Percentiles rank a stretch among this genome's conserved stretches.
Conservation (phyloP, 2,329 filamentous ascomycete species). For the Cadophora malorum region DNA sequence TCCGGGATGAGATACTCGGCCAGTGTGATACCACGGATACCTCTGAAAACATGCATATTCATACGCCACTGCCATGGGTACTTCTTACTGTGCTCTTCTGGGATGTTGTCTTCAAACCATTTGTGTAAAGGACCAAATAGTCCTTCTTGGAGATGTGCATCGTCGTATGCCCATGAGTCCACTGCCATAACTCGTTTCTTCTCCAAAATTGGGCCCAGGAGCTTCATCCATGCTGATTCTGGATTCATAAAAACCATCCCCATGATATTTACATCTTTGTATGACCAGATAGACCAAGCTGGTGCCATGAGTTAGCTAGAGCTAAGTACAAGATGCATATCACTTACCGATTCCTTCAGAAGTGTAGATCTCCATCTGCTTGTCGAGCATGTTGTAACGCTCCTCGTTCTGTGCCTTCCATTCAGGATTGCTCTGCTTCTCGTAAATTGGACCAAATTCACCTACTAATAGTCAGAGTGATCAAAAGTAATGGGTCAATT, state of each 20-base stretch:
- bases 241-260: not conserved
- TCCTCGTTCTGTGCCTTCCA: not conserved
- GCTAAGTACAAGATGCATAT: not conserved
- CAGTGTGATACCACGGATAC: not conserved
- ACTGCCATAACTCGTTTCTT: not conserved
- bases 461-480: not conserved
- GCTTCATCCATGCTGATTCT: not conserved
- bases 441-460: not conserved
- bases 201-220: not conserved
- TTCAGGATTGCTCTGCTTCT: not conserved
- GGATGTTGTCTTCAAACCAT: not conserved
- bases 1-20: not conserved
- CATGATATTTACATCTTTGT: not conserved
- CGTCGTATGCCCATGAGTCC: not conserved
- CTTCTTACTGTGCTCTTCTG: conserved; percentile 4
- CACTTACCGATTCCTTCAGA: not conserved
- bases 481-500: not conserved
- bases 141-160: not conserved
- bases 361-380: not conserved
- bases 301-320: not conserved
- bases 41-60: conserved; percentile 8
- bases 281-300: not conserved
- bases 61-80: conserved; percentile 10
- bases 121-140: not conserved
- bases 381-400: not conserved